phyloP scores from a whole-genome alignment of 176 grass and related monocot genomes.

The Dactylis glomerata region DNA sequence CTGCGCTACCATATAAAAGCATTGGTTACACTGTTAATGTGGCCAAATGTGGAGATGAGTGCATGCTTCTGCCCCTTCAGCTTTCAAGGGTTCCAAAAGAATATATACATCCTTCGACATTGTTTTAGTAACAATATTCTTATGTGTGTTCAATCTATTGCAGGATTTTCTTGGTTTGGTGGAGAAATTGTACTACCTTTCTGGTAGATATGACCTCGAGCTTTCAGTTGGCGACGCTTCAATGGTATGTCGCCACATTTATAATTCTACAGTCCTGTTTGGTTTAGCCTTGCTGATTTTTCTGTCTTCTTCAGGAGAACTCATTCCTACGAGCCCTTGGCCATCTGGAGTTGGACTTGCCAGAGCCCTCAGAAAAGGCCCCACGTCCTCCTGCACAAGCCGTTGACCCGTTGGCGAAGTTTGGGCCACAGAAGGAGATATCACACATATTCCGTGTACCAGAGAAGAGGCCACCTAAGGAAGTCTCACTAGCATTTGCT shows the following conservation, averaged over 20 bases:
- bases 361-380: conserved; percentile 84
- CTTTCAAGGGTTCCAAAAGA: neutral
- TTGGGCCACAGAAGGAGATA: conserved; percentile 82
- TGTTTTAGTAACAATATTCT: neutral
- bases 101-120: neutral
- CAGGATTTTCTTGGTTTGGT: conserved; percentile 95
- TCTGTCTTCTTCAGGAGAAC: conserved; percentile 61
- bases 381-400: conserved; percentile 56
- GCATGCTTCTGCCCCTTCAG: neutral
- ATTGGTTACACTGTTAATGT: neutral
- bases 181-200: conserved; percentile 94
- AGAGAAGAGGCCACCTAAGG: conserved; percentile 82
- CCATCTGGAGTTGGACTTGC: conserved; percentile 79
- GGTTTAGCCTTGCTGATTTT: conserved; percentile 11
- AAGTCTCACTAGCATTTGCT: conserved; percentile 78
- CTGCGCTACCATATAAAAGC: neutral
- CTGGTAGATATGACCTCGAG: conserved; percentile 90
- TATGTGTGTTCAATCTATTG: conserved; percentile 9
- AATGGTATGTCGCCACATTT: conserved; percentile 55
- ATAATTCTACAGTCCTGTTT: neutral
- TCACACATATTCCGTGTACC: conserved; percentile 82
- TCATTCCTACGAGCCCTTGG: conserved; percentile 72
- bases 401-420: conserved; percentile 73
- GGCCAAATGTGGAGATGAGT: neutral
- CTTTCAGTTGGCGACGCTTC: conserved; percentile 84